Percentiles rank a stretch among this genome's conserved stretches.
phyloP scores from a whole-genome alignment of 2,329 filamentous ascomycete genomes.

The Trichoderma koningiopsis region DNA sequence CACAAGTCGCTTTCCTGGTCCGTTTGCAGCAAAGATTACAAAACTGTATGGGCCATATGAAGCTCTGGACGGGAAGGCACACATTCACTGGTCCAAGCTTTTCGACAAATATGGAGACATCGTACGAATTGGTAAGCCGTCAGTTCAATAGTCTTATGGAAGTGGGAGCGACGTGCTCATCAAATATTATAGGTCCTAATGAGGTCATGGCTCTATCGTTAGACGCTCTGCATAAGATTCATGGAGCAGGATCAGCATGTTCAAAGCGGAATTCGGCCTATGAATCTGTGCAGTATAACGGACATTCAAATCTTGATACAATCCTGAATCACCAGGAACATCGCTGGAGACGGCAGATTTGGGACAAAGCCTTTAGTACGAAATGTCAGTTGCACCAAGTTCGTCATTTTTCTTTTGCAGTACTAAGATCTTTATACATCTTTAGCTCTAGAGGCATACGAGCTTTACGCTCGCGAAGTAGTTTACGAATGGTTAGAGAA shows the following conservation, averaged over 20 bases:
- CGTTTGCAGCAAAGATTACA: constrained; percentile 24
- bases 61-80: not conserved
- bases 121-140: not conserved
- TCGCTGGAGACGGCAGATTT: constrained; percentile 33
- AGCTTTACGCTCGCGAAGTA: constrained; percentile 29
- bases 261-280: not conserved
- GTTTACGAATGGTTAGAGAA: constrained; percentile 31
- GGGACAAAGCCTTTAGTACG: constrained; percentile 33
- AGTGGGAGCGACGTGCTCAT: not conserved
- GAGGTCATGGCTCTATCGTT: not conserved
- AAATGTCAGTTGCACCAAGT: constrained; percentile 25
- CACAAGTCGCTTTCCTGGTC: constrained; percentile 28
- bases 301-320: constrained; percentile 26
- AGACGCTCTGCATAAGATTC: not conserved
- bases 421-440: not conserved
- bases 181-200: not conserved
- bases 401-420: not conserved
- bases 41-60: constrained; percentile 26
- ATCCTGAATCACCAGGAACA: constrained; percentile 31
- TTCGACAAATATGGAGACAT: constrained; percentile 11
- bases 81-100: not conserved
- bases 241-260: not conserved
- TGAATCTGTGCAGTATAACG: not conserved
- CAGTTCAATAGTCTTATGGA: rapidly evolving
- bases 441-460: constrained; percentile 28